Evolutionary conservation across 192 early-diverging fungal species (phyloP), one percentile per base, ranked within the genome.

Genomic region (Backusella luteola): DNA sequence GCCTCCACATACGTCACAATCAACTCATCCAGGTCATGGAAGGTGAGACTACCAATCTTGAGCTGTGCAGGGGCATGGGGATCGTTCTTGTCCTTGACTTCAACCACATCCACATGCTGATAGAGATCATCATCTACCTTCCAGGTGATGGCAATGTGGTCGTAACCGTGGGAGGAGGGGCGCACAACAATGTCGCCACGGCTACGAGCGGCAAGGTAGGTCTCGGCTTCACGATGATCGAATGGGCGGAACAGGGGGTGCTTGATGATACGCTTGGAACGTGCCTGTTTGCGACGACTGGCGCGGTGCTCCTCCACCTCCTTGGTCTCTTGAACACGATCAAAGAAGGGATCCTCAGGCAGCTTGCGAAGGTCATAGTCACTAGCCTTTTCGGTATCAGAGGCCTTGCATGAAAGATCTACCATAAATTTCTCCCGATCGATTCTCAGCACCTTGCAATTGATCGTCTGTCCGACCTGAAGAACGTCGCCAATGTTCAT

Each of bases 91-190:
- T 94, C 93, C 69, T 91, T 86, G 26, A 77, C 39, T 77, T 96
- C 93, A 8, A 90, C 59, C 38, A 96, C 88, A 80, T 94, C 91
- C 69, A 98, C 87, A 77, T 98, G 97, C 82, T 96, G 94, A 85
- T 89, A 96, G 66, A 97, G 80, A 4, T 87, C 91, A 23, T 96
- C 93, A 59, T 86, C 93, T 7, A 97, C 90, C 78, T 98, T 98
- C 94, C 95, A 97, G 19, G 96, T 98, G 23, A 98, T 92, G 1
- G 94, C 92, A 15, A 99, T 87, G 76, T 96, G 95, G 81, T 95
- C 90, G 26, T 88, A 81, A n/a, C 95, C 95, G 15, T 92, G 91
- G 7, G 93, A 94, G 23, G 97, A 98, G 6, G 96, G 95, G 11
- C 97, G 89, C 71, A 99, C 94, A 4, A 99, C 92, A 19, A 92